These are phyloP conservation scores for Apiospora kogelbergensis DNA, from an alignment of 2,329 filamentous ascomycete species.

Conservation along the genomic window DNA sequence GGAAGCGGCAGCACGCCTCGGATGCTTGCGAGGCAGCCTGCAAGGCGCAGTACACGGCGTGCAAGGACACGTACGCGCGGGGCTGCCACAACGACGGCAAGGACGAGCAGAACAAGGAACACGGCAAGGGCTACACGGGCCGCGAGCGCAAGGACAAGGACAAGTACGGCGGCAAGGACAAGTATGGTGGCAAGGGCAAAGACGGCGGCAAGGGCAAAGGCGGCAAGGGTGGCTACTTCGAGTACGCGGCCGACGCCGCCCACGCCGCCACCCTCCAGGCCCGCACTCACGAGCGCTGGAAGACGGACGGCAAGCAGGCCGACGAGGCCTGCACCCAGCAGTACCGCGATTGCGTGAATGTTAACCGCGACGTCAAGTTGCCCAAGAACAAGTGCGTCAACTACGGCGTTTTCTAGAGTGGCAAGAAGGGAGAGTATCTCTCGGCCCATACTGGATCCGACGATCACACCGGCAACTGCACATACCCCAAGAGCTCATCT, in stretches of 20 bases:
- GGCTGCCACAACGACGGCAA: slow-evolving; percentile 4
- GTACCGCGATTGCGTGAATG: neutral
- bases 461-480: neutral
- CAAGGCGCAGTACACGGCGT: neutral
- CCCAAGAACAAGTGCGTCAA: neutral
- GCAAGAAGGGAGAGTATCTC: too few relatives aligned
- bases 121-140: slow-evolving; percentile 1
- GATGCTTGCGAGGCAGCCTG: neutral
- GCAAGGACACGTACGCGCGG: neutral
- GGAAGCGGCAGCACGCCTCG: neutral
- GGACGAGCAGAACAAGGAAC: neutral
- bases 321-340: neutral
- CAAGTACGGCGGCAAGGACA: neutral
- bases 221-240: neutral
- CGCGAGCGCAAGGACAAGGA: neutral
- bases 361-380: neutral
- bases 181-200: neutral
- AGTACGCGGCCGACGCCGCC: neutral
- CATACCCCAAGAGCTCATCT: too few relatives aligned
- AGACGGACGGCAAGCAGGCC: neutral
- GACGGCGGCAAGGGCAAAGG: neutral
- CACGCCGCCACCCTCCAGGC: neutral
- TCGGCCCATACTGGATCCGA: neutral
- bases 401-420: neutral
- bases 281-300: slow-evolving; percentile 2